A percentile compares a stretch with the other conserved stretches of the same genome.
Conservation (phyloP, 1,139 yeast genomes). For the Meyerozyma smithsonii region DNA sequence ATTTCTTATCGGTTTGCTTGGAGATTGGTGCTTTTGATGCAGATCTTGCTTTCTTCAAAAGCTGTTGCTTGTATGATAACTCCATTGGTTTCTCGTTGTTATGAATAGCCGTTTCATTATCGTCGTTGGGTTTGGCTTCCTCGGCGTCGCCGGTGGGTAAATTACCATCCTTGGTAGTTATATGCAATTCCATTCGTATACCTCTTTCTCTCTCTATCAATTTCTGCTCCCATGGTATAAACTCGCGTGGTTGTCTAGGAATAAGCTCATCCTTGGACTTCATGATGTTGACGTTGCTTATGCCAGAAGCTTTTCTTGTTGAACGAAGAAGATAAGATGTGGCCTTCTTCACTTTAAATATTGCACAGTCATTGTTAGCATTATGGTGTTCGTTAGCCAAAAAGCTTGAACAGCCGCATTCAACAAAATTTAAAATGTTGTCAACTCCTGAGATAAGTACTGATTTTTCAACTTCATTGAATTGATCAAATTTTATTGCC, state of each 20-base stretch:
- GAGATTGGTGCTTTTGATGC: slow-evolving; percentile 5
- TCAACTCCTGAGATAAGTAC: slow-evolving; percentile 57
- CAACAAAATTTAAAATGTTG: slow-evolving; percentile 48
- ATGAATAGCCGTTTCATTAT: slow-evolving; percentile 3
- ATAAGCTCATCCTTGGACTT: slow-evolving; percentile 39
- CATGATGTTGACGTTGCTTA: slow-evolving; percentile 31
- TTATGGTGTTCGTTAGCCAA: slow-evolving; percentile 9
- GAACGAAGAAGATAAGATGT: slow-evolving; percentile 54
- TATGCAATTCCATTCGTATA: slow-evolving; percentile 22
- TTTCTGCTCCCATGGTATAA: slow-evolving; percentile 38
- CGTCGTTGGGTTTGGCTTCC: slow-evolving; percentile 3
- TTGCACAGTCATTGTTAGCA: slow-evolving; percentile 49
- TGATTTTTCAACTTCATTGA: slow-evolving; percentile 48
- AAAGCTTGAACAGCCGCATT: slow-evolving; percentile 62
- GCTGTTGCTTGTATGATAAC: slow-evolving; percentile 8
- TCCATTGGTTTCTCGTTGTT: background rate
- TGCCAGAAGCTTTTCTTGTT: slow-evolving; percentile 48
- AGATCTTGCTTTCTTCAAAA: slow-evolving; percentile 5
- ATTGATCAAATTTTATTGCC: slow-evolving; percentile 44
- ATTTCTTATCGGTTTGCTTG: slow-evolving; percentile 7
- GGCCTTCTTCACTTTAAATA: slow-evolving; percentile 58
- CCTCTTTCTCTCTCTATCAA: slow-evolving; percentile 26
- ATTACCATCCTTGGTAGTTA: slow-evolving; percentile 9
- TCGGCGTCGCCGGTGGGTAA: background rate
- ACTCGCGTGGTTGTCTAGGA: slow-evolving; percentile 28